A percentile compares a stretch with the other conserved stretches of the same genome.
phyloP scores from a whole-genome alignment of 805 yeast genomes.

The Ogataea pignaliae region DNA sequence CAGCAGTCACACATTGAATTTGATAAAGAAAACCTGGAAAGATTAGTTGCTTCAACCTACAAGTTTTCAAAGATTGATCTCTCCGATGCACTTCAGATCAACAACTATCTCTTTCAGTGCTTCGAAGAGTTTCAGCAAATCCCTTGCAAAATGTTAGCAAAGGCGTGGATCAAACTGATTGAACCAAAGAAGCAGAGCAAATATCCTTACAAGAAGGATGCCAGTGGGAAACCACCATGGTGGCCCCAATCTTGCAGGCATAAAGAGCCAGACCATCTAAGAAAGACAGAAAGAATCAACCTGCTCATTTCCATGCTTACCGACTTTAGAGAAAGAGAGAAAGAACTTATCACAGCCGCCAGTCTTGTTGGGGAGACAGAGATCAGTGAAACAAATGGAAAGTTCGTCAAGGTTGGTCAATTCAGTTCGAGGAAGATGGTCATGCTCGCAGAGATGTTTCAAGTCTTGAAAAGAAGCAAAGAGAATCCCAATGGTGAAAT shows the following conservation, averaged over 20 bases:
- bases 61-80: slow-evolving; percentile 15
- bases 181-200: slow-evolving; percentile 65
- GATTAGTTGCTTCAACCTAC: slow-evolving; percentile 10
- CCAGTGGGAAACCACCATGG: slow-evolving; percentile 54
- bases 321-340: slow-evolving; percentile 18
- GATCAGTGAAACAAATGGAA: slow-evolving; percentile 7
- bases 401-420: slow-evolving; percentile 14
- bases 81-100: slow-evolving; percentile 15
- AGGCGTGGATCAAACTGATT: slow-evolving; percentile 59
- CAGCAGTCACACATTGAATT: not conserved
- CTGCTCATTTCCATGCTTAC: slow-evolving; percentile 41
- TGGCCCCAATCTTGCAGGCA: slow-evolving; percentile 64
- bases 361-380: slow-evolving; percentile 20
- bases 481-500: slow-evolving; percentile 6
- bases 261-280: slow-evolving; percentile 70
- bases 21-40: too few relatives aligned
- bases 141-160: slow-evolving; percentile 58
- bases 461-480: slow-evolving; percentile 11
- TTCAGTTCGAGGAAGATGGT: slow-evolving; percentile 18
- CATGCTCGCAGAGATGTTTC: slow-evolving; percentile 24
- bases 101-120: slow-evolving; percentile 24
- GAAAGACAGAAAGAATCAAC: slow-evolving; percentile 49
- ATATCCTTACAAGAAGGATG: slow-evolving; percentile 57
- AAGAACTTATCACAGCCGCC: slow-evolving; percentile 21
- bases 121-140: slow-evolving; percentile 44